Base-by-base conservation (phyloP, 345 rosid species). In the Raphanus sativus region DNA sequence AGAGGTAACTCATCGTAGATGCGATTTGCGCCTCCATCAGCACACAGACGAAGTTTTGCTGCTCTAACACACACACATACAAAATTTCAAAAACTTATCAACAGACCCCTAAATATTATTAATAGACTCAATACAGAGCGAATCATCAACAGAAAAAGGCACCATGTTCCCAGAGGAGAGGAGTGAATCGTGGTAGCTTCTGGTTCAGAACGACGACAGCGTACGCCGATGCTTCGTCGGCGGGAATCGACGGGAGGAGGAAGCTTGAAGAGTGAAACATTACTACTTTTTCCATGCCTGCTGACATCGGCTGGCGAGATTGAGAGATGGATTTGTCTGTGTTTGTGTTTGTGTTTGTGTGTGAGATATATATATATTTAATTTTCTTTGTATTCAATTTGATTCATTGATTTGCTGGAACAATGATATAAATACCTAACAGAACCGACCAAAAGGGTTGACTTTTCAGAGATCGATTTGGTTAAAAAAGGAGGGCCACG, bases 11-110 rank as follows among this genome's bases (percentile, higher is more conserved):
- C 98, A 28, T 96, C 99, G 80, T 70, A 90, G 77, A 96, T 38
- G 3, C 98, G 99, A 76, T 96, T 96, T 52, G 99, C 99, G 67
- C 99, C 99, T 13, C 99, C 99, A 81, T 96, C 99, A 62, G 98
- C 99, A 58, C 98, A 96, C 50, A 93, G 59, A 73, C 89, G 91
- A 67, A 96, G 73, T 75, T 67, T 83, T 77, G 97, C 99, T 96
- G 55, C 1, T 48, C 55, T 48, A 48, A n/a, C 54, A 48, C n/a
- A 40, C 13, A 40, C 13, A 21, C 21, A 21, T 8, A 3, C 10
- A 11, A 40, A 40, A 15, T 76, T n/a, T 16, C n/a, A 0, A 76
- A 67, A 59, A 28, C 30, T 28, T 28, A 28, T 65, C 17, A 10
- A 10, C 42, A 63, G 77, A 52, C 1, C 13, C 54, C 54, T 45